These are phyloP conservation scores for Teratosphaeria epicoccoides DNA, from an alignment of 2,329 filamentous ascomycete species.

Conservation along the genomic window DNA sequence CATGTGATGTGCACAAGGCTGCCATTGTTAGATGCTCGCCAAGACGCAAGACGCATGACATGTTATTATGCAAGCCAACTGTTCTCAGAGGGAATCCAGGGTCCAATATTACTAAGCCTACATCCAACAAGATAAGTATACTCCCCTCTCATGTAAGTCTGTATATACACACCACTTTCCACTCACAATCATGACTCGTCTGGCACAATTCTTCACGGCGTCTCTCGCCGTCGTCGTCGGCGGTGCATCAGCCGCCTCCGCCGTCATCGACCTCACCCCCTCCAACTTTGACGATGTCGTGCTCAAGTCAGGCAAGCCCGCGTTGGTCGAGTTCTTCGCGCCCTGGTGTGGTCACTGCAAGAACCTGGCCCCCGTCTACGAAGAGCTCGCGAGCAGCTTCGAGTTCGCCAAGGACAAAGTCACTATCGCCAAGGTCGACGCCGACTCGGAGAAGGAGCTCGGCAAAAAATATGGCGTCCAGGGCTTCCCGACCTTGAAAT, in stretches of 20 bases:
- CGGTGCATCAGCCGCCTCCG: conserved; percentile 58
- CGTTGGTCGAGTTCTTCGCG: conserved; percentile 95
- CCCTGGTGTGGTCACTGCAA: conserved; percentile 99
- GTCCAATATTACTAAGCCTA: not conserved
- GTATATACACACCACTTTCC: not conserved
- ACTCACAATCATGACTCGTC: conserved; percentile 33
- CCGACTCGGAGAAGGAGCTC: conserved; percentile 74
- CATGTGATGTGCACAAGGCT: too few relatives aligned
- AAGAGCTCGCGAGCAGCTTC: conserved; percentile 71
- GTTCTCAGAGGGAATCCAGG: too few relatives aligned
- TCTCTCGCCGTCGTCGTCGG: conserved; percentile 36
- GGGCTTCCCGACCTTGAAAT: conserved; percentile 96
- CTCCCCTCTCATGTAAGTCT: too few relatives aligned
- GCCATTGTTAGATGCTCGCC: too few relatives aligned
- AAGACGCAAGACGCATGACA: not conserved
- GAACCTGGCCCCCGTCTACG: conserved; percentile 86
- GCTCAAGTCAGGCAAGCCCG: conserved; percentile 83
- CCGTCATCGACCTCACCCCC: conserved; percentile 81
- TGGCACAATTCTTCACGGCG: conserved; percentile 37
- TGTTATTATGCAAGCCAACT: too few relatives aligned
- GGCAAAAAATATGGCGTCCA: conserved; percentile 80
- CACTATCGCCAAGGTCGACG: conserved; percentile 90
- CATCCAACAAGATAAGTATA: not conserved
- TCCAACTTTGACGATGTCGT: conserved; percentile 87
- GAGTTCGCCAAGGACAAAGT: conserved; percentile 64